Evolutionary conservation across 2,329 filamentous ascomycete species (phyloP).

Genomic region (Lasiodiplodia sp.): DNA sequence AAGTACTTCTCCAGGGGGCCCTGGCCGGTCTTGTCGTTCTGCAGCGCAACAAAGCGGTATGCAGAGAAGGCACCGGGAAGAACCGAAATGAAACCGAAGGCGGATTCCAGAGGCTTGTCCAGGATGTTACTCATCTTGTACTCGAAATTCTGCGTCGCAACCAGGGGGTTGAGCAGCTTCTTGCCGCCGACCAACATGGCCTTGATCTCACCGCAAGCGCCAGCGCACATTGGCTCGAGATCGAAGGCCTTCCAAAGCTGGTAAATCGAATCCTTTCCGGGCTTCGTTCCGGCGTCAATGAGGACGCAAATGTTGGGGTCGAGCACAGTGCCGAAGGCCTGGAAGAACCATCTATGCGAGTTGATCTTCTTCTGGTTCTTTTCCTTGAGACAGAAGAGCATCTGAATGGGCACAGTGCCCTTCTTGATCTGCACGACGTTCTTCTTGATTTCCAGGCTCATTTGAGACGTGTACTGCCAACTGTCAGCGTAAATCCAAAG

Average conservation of each 20-base stretch:
- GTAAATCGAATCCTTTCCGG: conserved; percentile 93
- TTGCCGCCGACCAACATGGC: conserved; percentile 91
- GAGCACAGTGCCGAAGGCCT: conserved; percentile 89
- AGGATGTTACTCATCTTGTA: conserved; percentile 99
- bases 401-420: conserved; percentile 86
- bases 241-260: conserved; percentile 99
- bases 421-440: conserved; percentile 85
- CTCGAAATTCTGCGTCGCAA: conserved; percentile 98
- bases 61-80: conserved; percentile 98
- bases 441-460: conserved; percentile 88
- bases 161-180: conserved; percentile 89
- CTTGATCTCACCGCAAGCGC: conserved; percentile 98
- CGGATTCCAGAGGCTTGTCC: conserved; percentile 95
- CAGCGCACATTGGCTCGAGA: conserved; percentile 94
- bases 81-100: conserved; percentile 97
- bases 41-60: conserved; percentile 91
- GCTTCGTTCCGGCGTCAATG: conserved; percentile 93
- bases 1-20: conserved; percentile 97
- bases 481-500: background rate
- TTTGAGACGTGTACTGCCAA: conserved; percentile 78
- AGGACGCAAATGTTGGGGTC: conserved; percentile 97
- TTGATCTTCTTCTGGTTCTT: conserved; percentile 99
- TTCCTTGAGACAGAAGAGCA: conserved; percentile 98
- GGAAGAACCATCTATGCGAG: conserved; percentile 98
- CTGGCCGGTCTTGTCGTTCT: conserved; percentile 94